Percentiles rank a stretch among this genome's conserved stretches.
Evolutionary conservation across 2,329 filamentous ascomycete genomes (phyloP).

Genomic region (Exserohilum turcica): DNA sequence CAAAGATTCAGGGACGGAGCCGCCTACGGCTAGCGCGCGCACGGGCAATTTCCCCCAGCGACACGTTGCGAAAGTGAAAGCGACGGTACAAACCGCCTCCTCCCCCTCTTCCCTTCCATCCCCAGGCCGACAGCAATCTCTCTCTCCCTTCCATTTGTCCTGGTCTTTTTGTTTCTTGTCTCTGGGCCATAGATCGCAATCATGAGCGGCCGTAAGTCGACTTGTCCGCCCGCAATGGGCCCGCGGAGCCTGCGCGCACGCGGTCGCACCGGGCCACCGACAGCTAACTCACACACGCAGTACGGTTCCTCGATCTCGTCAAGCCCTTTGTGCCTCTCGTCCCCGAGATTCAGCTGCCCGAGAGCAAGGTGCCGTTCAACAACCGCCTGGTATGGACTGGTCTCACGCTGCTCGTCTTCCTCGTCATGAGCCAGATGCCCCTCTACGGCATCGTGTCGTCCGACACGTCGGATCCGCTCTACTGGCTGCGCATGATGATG

Average conservation of each 20-base stretch:
- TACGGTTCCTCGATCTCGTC: constrained; percentile 99
- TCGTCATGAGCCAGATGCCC: constrained; percentile 99
- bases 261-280: constrained; percentile 11
- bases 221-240: constrained; percentile 32
- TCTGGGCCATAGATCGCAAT: constrained; percentile 50
- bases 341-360: constrained; percentile 84
- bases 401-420: constrained; percentile 89
- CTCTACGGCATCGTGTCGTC: constrained; percentile 98
- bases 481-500: constrained; percentile 99
- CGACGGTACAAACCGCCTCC: constrained; percentile 37
- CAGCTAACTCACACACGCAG: constrained; percentile 56
- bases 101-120: constrained; percentile 40
- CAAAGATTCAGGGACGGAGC: constrained; percentile 33
- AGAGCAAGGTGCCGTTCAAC: constrained; percentile 99
- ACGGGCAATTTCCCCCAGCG: constrained; percentile 32
- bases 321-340: constrained; percentile 99
- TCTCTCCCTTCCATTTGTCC: constrained; percentile 40
- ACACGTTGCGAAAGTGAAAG: constrained; percentile 42
- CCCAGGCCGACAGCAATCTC: constrained; percentile 31
- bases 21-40: constrained; percentile 31
- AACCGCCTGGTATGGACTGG: constrained; percentile 66
- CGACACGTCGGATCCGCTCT: constrained; percentile 91
- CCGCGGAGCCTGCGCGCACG: constrained; percentile 15
- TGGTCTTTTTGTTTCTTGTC: constrained; percentile 43
- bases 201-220: constrained; percentile 64